Evolutionary conservation across 2,329 filamentous ascomycete genomes (phyloP).

Genomic region (Onygenales sp.): DNA sequence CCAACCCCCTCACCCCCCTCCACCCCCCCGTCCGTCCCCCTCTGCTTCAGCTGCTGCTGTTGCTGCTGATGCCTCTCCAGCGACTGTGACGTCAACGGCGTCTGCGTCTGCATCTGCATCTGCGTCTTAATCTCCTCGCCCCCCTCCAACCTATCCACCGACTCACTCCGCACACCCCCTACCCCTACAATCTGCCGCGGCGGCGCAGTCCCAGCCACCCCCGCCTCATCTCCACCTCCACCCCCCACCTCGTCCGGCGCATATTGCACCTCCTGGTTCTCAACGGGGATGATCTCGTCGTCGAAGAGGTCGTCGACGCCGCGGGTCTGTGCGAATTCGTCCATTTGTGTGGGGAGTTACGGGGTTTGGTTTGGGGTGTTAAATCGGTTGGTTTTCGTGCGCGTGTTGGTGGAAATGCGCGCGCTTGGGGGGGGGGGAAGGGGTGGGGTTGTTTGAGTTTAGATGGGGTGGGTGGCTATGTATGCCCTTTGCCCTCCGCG

Average conservation of each 20-base stretch:
- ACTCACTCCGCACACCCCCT: background rate
- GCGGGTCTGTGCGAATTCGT: conserved; percentile 42
- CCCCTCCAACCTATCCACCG: background rate
- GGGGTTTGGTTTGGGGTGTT: background rate
- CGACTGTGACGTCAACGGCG: conserved; percentile 13
- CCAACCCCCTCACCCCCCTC: background rate
- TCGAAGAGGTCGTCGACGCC: conserved; percentile 43
- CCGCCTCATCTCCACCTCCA: background rate
- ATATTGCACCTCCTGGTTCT: conserved; percentile 18
- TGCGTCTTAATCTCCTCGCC: conserved; percentile 5
- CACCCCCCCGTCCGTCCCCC: background rate
- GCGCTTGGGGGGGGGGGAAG: no score
- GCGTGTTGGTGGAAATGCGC: no score
- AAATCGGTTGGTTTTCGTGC: background rate
- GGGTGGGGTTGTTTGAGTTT: no score
- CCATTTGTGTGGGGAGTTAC: conserved; percentile 17
- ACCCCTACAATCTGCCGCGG: background rate
- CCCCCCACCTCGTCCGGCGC: conserved; percentile 11
- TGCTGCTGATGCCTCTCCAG: conserved; percentile 15
- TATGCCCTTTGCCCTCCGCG: no score
- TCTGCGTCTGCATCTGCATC: conserved; percentile 19
- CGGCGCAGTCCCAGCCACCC: background rate
- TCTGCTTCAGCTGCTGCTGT: conserved; percentile 13
- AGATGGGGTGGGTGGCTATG: no score
- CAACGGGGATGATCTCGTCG: conserved; percentile 40